Evolutionary conservation across 805 yeast genomes (phyloP).

Genomic region (Suhomyces tanzawaensis): DNA sequence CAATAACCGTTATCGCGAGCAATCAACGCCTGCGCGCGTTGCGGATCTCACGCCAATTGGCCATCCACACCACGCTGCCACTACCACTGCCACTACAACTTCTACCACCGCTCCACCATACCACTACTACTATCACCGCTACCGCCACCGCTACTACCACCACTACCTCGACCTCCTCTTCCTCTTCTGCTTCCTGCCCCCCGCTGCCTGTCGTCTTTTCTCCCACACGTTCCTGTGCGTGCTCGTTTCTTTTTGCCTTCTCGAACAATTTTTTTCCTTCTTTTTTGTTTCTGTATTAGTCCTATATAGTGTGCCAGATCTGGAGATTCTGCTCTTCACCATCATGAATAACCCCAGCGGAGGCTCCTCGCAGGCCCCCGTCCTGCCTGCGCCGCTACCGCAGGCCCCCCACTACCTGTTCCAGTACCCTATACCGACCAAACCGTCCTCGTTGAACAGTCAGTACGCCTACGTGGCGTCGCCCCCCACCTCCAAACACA

Average conservation of each 20-base stretch:
- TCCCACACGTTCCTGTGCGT: background rate
- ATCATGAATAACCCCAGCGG: background rate
- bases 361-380: too few species aligned
- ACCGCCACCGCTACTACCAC: too few species aligned
- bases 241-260: constrained; percentile 6
- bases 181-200: background rate
- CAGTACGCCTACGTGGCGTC: constrained; percentile 3
- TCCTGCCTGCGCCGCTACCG: background rate
- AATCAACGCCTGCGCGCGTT: too few species aligned
- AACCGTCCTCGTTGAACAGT: constrained; percentile 8
- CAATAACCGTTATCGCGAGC: too few species aligned
- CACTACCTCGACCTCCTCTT: too few species aligned
- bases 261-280: constrained; percentile 6
- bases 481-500: background rate
- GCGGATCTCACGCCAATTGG: too few species aligned
- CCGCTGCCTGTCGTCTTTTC: background rate
- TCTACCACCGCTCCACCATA: too few species aligned
- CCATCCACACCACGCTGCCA: too few species aligned
- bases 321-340: too few species aligned
- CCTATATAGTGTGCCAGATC: background rate
- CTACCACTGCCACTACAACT: too few species aligned
- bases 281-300: constrained; percentile 2
- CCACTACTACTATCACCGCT: too few species aligned
- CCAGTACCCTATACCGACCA: constrained; percentile 10
- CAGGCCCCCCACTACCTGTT: background rate